Conservation (phyloP, 2,329 filamentous ascomycete species). For the Talaromyces sp. region DNA sequence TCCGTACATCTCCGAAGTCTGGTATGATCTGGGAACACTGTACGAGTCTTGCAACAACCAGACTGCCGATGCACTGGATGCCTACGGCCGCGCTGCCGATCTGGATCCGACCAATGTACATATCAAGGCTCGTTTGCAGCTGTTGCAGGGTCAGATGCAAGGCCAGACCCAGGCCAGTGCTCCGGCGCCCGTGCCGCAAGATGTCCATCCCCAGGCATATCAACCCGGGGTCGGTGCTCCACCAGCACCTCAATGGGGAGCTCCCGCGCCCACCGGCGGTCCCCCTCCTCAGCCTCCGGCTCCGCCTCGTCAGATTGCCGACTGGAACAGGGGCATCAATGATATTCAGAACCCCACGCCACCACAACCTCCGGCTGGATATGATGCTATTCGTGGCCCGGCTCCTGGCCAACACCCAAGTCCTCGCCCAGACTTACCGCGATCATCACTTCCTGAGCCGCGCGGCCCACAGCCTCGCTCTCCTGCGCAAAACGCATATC, state of each 20-base stretch:
- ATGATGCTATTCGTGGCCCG: conserved; percentile 72
- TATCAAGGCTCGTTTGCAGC: conserved; percentile 88
- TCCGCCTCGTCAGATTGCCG: conserved; percentile 56
- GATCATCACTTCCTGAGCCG: conserved; percentile 62
- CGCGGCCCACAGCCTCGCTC: conserved; percentile 54
- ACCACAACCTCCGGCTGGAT: conserved; percentile 65
- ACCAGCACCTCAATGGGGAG: conserved; percentile 84
- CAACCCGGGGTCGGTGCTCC: conserved; percentile 79
- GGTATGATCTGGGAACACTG: conserved; percentile 95
- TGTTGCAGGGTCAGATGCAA: conserved; percentile 73
- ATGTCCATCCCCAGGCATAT: conserved; percentile 93
- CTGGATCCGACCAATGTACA: conserved; percentile 89
- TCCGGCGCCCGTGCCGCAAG: conserved; percentile 72
- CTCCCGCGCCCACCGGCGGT: conserved; percentile 53
- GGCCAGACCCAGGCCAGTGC: conserved; percentile 65
- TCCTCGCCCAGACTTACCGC: conserved; percentile 67
- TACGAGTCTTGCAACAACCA: conserved; percentile 99
- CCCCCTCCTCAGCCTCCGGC: conserved; percentile 55
- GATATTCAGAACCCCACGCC: conserved; percentile 63
- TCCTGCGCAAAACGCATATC: conserved; percentile 50
- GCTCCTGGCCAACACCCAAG: conserved; percentile 68
- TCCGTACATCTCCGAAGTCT: conserved; percentile 97
- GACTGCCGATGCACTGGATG: conserved; percentile 90
- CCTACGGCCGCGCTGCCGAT: conserved; percentile 90
- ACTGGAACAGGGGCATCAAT: conserved; percentile 65